A percentile compares a stretch with the other conserved stretches of the same genome.
These are phyloP conservation scores for Hypoxylon trugodes DNA, from an alignment of 495 filamentous ascomycete species.

Conservation along the genomic window DNA sequence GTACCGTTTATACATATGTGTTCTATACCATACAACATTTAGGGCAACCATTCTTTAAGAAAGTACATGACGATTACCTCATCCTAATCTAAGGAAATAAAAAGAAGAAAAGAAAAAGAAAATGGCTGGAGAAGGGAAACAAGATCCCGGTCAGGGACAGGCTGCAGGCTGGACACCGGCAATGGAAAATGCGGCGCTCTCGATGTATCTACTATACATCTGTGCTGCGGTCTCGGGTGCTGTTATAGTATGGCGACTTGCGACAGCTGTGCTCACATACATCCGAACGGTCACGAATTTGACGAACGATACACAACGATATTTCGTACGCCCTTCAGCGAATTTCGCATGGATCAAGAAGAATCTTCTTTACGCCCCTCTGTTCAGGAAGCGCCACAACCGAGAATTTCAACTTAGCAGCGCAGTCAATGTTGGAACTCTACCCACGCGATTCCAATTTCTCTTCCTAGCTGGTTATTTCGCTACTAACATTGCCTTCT, in stretches of 20 bases:
- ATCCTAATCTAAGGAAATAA: no score
- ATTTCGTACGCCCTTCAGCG: constrained; percentile 56
- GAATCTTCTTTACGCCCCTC: constrained; percentile 81
- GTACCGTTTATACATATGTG: constrained; percentile 8
- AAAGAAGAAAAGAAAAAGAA: no score
- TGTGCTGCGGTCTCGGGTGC: constrained; percentile 52
- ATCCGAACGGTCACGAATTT: constrained; percentile 78
- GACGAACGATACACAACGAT: constrained; percentile 69
- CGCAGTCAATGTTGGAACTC: constrained; percentile 86
- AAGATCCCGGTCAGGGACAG: constrained; percentile 37
- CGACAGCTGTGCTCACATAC: constrained; percentile 68
- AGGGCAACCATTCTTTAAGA: constrained; percentile 18
- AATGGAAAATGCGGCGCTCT: constrained; percentile 55
- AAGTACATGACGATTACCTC: constrained; percentile 6
- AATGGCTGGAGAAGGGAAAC: constrained; percentile 25
- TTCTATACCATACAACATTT: constrained; percentile 9
- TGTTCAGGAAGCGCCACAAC: constrained; percentile 86
- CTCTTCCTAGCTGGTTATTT: constrained; percentile 77
- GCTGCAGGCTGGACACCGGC: constrained; percentile 44
- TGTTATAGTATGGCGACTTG: constrained; percentile 57
- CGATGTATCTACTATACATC: constrained; percentile 58
- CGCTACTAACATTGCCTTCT: constrained; percentile 80
- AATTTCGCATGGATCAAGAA: constrained; percentile 79
- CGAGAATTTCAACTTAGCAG: constrained; percentile 84
- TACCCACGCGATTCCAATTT: constrained; percentile 86